Base-by-base conservation (phyloP, 352 stramenopile species). In the Phytophthora ramorum region DNA sequence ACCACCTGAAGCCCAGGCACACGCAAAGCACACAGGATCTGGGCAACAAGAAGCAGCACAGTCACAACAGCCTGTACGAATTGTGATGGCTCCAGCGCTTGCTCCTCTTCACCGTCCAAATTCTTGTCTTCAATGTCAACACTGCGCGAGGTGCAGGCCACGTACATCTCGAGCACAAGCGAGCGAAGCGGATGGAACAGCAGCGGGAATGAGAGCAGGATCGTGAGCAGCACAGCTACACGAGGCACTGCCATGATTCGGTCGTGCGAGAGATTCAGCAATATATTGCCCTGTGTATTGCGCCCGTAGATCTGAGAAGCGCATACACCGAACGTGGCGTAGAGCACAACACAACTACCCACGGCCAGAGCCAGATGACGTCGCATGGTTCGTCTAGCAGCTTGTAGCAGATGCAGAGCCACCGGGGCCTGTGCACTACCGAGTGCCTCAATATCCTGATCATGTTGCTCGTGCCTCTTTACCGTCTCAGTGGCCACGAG, bases 231-330 rank as follows among this genome's bases (percentile, higher is more conserved):
- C 47, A 92, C 75, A 45, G 84, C 81, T 16, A 91, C 52, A 12
- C 82, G 78, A 63, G 85, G 83, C 4, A 93, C 65, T 6, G 63
- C 69, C 85, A 93, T 93, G 60, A 91, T 90, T 14, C 60, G 71
- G 45, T 93, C 83, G 45, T 83, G 75, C 30, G 83, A 81, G 17
- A 93, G 77, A 47, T 93, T 93, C 53, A 93, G 72, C 52, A 93
- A 52, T 46, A 93, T 92, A 61, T 93, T 93, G 58, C 83, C 83
- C 43, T 89, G 64, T 0, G 83, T 92, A 28, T 69, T 63, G 32
- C 52, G 52, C 19, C 83, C 81, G 56, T 93, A 93, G 46, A 92
- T 87, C 28, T 73, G 76, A 5, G 69, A 65, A 4, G 85, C 81
- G 28, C 79, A 88, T 30, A 87, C 52, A 5, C 85, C 85, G 41